Percentiles rank a stretch among this genome's conserved stretches.
phyloP scores from a whole-genome alignment of 495 filamentous ascomycete species.

The Aspergillus ellipticus region DNA sequence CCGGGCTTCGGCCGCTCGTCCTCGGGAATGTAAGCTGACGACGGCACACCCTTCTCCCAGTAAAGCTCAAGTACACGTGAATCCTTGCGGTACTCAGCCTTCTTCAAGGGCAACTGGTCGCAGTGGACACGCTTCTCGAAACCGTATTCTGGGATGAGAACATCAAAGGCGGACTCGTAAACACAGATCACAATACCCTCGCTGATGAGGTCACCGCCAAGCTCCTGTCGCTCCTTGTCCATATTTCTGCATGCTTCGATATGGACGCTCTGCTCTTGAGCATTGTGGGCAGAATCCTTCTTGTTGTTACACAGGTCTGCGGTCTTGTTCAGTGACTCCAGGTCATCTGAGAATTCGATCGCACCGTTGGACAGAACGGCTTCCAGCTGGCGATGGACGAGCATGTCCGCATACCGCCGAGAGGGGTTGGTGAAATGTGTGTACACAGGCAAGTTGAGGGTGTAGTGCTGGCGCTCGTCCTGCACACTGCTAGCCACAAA shows the following conservation, averaged over 20 bases:
- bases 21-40: slow-evolving; percentile 92
- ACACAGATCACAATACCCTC: slow-evolving; percentile 96
- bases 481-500: slow-evolving; percentile 71
- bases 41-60: slow-evolving; percentile 99
- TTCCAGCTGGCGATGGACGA: slow-evolving; percentile 95
- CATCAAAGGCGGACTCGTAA: slow-evolving; percentile 98
- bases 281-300: slow-evolving; percentile 96
- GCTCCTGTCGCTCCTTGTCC: slow-evolving; percentile 80
- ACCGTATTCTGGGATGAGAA: slow-evolving; percentile 95
- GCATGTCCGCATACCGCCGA: slow-evolving; percentile 87
- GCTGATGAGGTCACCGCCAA: slow-evolving; percentile 88
- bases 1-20: slow-evolving; percentile 86
- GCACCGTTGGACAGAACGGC: slow-evolving; percentile 76
- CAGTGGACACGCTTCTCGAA: slow-evolving; percentile 99
- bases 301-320: slow-evolving; percentile 97
- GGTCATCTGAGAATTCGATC: slow-evolving; percentile 83
- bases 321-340: slow-evolving; percentile 84
- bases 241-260: slow-evolving; percentile 95
- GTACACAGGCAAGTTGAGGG: slow-evolving; percentile 87
- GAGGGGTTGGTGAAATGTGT: slow-evolving; percentile 97
- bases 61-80: slow-evolving; percentile 90
- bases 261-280: slow-evolving; percentile 97
- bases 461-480: slow-evolving; percentile 79
- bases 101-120: slow-evolving; percentile 95
- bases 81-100: slow-evolving; percentile 96